Percentiles rank a stretch among this genome's conserved stretches.
Evolutionary conservation across 371 early-diverging fungal species (phyloP).

Genomic region (Thermomucor indicae-seudaticae): DNA sequence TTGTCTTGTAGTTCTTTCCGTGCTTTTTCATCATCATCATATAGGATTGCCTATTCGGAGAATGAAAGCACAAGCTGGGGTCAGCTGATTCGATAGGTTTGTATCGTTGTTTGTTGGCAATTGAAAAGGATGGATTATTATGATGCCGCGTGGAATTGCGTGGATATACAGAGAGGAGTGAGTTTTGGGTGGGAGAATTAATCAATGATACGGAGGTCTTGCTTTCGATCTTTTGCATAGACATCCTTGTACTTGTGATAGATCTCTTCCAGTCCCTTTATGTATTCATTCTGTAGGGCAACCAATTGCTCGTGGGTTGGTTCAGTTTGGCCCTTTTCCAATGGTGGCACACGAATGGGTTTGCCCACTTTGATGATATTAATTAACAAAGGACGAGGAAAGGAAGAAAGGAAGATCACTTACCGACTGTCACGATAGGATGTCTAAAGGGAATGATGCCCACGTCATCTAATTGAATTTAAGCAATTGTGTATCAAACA

Average conservation of each 20-base stretch:
- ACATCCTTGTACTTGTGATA: slow-evolving; percentile 71
- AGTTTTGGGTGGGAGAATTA: too few relatives aligned
- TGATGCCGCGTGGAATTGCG: too few relatives aligned
- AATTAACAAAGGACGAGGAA: too few relatives aligned
- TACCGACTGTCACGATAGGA: slow-evolving; percentile 50
- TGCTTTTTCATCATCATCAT: too few relatives aligned
- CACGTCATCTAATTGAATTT: slow-evolving; percentile 32
- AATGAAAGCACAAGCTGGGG: too few relatives aligned
- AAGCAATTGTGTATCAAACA: not conserved
- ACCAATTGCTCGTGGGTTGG: slow-evolving; percentile 67
- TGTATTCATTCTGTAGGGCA: slow-evolving; percentile 59
- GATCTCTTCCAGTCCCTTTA: slow-evolving; percentile 52
- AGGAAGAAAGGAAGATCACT: slow-evolving; percentile 8
- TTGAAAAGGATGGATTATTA: too few relatives aligned
- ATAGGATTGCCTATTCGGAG: too few relatives aligned
- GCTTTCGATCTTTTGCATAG: slow-evolving; percentile 60
- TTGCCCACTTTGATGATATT: slow-evolving; percentile 49
- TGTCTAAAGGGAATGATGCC: slow-evolving; percentile 59
- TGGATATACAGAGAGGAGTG: too few relatives aligned
- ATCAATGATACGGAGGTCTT: slow-evolving; percentile 55
- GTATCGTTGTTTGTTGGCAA: too few relatives aligned
- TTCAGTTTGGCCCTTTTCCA: slow-evolving; percentile 38
- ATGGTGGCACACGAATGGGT: slow-evolving; percentile 60
- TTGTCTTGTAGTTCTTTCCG: too few relatives aligned
- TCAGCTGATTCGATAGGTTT: too few relatives aligned